phyloP scores from a whole-genome alignment of 2,329 filamentous ascomycete species.

The Aphanocladium album region DNA sequence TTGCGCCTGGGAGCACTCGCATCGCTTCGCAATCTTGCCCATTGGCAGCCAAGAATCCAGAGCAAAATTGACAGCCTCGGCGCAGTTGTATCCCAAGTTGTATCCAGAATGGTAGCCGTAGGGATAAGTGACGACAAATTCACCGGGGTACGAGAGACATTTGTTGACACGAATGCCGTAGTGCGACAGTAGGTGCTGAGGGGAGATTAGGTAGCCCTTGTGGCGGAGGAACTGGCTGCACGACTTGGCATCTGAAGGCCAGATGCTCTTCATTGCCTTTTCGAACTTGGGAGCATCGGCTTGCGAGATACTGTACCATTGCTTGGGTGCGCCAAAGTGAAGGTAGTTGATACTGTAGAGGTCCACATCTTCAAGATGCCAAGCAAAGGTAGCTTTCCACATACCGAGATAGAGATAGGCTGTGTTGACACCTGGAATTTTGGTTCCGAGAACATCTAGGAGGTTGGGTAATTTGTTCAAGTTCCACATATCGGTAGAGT shows the following conservation, averaged over 20 bases:
- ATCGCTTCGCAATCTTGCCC: slow-evolving; percentile 93
- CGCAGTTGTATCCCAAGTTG: slow-evolving; percentile 97
- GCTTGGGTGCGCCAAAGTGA: slow-evolving; percentile 96
- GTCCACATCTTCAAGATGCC: slow-evolving; percentile 98
- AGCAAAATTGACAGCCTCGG: slow-evolving; percentile 97
- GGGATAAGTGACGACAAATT: slow-evolving; percentile 97
- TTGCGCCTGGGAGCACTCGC: slow-evolving; percentile 87
- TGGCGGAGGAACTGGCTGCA: slow-evolving; percentile 95
- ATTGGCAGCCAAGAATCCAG: slow-evolving; percentile 93
- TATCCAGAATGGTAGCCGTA: slow-evolving; percentile 98
- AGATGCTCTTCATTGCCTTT: slow-evolving; percentile 89
- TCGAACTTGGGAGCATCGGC: slow-evolving; percentile 91
- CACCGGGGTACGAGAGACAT: slow-evolving; percentile 89
- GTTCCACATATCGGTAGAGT: slow-evolving; percentile 82
- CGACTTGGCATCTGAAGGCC: slow-evolving; percentile 90
- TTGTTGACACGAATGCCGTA: slow-evolving; percentile 97
- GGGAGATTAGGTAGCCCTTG: slow-evolving; percentile 96
- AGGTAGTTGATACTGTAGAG: slow-evolving; percentile 99
- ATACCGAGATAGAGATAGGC: slow-evolving; percentile 97
- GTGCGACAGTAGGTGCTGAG: slow-evolving; percentile 76
- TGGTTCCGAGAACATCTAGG: slow-evolving; percentile 87
- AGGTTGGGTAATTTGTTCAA: slow-evolving; percentile 91
- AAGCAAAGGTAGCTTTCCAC: slow-evolving; percentile 99
- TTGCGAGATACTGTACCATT: slow-evolving; percentile 99
- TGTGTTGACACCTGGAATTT: slow-evolving; percentile 96